These are phyloP conservation scores for Rhododendron williamsianum DNA, from an alignment of 148 eudicot genomes.

Conservation along the genomic window DNA sequence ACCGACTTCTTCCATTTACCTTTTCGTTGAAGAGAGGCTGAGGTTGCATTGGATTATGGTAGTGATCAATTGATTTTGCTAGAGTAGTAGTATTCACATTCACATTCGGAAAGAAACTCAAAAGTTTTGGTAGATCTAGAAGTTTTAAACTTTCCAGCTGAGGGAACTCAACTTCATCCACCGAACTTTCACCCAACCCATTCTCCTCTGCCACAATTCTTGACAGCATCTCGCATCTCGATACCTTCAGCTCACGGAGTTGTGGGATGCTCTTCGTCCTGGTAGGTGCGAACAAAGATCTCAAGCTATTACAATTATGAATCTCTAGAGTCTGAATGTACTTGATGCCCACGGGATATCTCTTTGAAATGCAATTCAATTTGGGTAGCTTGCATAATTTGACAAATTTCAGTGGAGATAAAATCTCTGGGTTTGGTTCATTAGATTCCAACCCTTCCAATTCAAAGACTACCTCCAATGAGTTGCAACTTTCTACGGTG, in stretches of 20 bases:
- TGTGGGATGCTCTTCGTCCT: no score
- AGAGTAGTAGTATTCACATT: not conserved
- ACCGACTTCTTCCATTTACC: no score
- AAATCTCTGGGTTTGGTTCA: not conserved
- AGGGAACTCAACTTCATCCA: not conserved
- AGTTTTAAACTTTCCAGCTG: not conserved
- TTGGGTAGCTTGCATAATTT: not conserved
- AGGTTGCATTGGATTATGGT: no score
- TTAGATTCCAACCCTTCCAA: not conserved
- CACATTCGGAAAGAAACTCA: not conserved
- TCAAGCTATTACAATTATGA: no score
- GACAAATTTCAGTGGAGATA: not conserved
- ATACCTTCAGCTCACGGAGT: not conserved
- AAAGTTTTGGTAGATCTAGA: not conserved
- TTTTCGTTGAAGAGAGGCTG: no score
- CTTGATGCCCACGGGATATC: not conserved
- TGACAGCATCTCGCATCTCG: not conserved
- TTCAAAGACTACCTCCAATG: not conserved
- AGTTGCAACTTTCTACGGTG: not conserved
- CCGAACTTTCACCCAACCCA: not conserved
- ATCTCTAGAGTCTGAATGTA: no score
- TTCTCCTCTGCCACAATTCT: not conserved
- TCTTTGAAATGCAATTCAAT: not conserved
- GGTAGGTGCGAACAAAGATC: not conserved
- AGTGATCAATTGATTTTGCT: not conserved